Conservation (phyloP, 768 basidiomycete species). For the Xerocomus potaroensis region DNA sequence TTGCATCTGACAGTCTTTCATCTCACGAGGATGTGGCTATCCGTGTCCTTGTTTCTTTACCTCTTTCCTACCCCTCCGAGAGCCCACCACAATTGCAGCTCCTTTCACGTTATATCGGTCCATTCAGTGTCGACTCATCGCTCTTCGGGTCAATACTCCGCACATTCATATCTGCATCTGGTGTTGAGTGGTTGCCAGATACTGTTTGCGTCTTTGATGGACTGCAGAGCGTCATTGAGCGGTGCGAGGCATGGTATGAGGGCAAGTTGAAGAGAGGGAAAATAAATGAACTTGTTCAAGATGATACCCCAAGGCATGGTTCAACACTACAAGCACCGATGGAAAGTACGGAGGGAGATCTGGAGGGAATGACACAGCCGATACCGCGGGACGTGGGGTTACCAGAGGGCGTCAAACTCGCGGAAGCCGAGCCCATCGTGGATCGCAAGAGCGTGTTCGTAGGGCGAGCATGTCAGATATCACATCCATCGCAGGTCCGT, state of each 20-base stretch:
- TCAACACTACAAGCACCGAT: conserved; percentile 6
- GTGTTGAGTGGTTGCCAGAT: conserved; percentile 73
- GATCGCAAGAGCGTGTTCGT: conserved; percentile 86
- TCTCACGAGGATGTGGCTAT: conserved; percentile 50
- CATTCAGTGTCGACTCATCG: conserved; percentile 66
- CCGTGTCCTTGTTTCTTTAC: conserved; percentile 55
- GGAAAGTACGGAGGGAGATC: conserved; percentile 4
- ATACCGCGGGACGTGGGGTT: conserved; percentile 31
- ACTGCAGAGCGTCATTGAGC: conserved; percentile 68
- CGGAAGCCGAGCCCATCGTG: conserved; percentile 72
- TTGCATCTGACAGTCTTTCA: conserved; percentile 38
- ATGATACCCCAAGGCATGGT: conserved; percentile 39
- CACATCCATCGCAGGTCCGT: conserved; percentile 68
- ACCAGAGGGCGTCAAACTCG: conserved; percentile 62
- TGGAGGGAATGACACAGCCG: conserved; percentile 1
- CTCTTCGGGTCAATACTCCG: conserved; percentile 77
- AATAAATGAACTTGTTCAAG: conserved; percentile 51
- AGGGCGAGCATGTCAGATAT: conserved; percentile 78
- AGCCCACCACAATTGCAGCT: conserved; percentile 81
- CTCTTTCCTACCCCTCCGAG: conserved; percentile 56
- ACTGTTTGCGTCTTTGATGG: conserved; percentile 86
- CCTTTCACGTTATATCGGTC: conserved; percentile 77
- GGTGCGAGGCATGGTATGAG: conserved; percentile 65
- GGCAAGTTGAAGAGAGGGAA: conserved; percentile 56
- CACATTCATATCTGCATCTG: conserved; percentile 74